Percentiles rank a stretch among this genome's conserved stretches.
Conservation (phyloP, 768 basidiomycete genomes). For the Hypholoma sublateritium region DNA sequence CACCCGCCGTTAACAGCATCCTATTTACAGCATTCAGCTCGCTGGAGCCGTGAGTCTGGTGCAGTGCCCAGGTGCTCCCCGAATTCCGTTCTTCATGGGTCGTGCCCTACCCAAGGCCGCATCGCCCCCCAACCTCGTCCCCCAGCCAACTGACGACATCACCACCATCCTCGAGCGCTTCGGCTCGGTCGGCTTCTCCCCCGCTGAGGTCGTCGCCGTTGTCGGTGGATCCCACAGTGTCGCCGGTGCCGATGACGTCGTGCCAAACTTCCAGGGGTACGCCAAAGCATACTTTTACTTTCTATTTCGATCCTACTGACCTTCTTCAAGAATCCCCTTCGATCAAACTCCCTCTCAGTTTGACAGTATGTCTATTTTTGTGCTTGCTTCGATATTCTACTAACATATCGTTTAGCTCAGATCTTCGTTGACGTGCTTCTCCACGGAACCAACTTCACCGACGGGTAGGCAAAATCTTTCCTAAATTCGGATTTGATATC, state of each 20-base stretch:
- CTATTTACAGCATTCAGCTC: constrained; percentile 38
- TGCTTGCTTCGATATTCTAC: no score
- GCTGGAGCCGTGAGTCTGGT: constrained; percentile 43
- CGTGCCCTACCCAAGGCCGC: constrained; percentile 32
- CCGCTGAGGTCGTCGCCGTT: constrained; percentile 35
- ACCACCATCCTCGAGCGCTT: constrained; percentile 31
- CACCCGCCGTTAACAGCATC: background rate
- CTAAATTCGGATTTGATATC: background rate
- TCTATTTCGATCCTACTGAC: no score
- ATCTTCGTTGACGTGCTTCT: no score
- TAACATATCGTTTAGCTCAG: no score
- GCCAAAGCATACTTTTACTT: no score
- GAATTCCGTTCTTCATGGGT: constrained; percentile 40
- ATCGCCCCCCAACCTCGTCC: constrained; percentile 22
- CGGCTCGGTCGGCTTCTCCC: constrained; percentile 33
- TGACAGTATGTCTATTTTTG: constrained; percentile 23
- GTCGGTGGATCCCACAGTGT: constrained; percentile 25
- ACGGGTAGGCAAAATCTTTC: constrained; percentile 30
- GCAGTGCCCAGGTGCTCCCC: constrained; percentile 45
- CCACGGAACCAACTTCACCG: constrained; percentile 9
- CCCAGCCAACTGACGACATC: constrained; percentile 24
- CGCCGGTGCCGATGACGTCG: constrained; percentile 9
- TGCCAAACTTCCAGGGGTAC: constrained; percentile 13
- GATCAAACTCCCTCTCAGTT: constrained; percentile 44
- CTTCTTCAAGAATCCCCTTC: constrained; percentile 27